Conservation (phyloP, 495 filamentous ascomycete species). For the Trichoderma reesei region DNA sequence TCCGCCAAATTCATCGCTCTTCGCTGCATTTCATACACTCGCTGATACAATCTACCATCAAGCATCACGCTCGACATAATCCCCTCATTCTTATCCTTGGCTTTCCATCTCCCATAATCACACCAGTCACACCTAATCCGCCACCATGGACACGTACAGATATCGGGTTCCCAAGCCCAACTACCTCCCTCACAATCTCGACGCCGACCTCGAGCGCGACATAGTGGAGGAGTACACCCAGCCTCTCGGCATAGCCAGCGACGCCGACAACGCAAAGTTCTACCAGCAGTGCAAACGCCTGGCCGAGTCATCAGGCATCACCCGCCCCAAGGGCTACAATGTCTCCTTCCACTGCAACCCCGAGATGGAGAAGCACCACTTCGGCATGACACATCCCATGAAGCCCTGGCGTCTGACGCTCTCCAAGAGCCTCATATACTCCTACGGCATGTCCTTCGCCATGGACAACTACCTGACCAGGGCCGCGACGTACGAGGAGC, state of each 20-base stretch:
- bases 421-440: constrained; percentile 84
- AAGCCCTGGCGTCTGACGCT: constrained; percentile 96
- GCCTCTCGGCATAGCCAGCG: constrained; percentile 42
- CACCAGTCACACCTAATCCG: neutral
- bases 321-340: constrained; percentile 66
- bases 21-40: too few relatives aligned
- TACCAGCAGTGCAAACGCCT: constrained; percentile 55
- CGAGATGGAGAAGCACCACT: constrained; percentile 92
- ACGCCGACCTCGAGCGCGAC: constrained; percentile 23
- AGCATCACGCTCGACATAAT: too few relatives aligned
- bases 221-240: constrained; percentile 64
- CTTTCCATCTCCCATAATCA: neutral
- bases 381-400: constrained; percentile 93
- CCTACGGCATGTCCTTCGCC: constrained; percentile 88
- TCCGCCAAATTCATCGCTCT: too few relatives aligned
- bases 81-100: neutral
- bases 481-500: constrained; percentile 75
- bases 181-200: constrained; percentile 37
- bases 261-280: constrained; percentile 48
- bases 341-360: constrained; percentile 97
- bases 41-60: too few relatives aligned
- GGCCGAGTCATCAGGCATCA: constrained; percentile 64
- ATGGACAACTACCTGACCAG: constrained; percentile 88
- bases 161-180: constrained; percentile 38
- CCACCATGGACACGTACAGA: constrained; percentile 22